Conservation (phyloP, 371 early-diverging fungal species). For the Rhizopus stolonifer region DNA sequence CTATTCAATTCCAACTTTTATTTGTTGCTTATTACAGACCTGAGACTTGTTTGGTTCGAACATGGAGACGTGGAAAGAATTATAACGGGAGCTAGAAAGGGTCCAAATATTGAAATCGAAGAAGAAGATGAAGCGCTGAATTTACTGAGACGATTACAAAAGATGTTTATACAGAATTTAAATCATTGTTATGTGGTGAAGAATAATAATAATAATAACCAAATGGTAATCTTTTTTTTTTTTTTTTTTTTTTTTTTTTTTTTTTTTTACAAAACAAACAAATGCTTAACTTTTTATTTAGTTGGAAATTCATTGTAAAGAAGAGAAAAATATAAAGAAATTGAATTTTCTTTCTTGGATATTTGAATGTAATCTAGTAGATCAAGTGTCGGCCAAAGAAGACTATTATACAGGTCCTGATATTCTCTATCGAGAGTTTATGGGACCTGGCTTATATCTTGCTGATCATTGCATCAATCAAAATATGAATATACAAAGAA, state of each 20-base stretch:
- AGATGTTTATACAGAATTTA: not conserved
- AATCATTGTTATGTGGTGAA: not conserved
- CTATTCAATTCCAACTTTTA: conserved; percentile 13
- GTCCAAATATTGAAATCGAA: conserved; percentile 15
- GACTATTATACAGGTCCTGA: conserved; percentile 8
- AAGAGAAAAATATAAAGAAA: not conserved
- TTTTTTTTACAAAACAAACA: too few relatives aligned
- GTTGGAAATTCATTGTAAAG: not conserved
- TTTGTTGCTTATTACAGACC: conserved; percentile 10
- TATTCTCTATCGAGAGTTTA: conserved; percentile 15
- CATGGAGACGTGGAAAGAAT: conserved; percentile 2
- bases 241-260: not conserved
- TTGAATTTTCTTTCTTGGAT: conserved; percentile 9
- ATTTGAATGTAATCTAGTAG: conserved; percentile 15
- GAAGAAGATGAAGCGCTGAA: not conserved
- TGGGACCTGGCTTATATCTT: conserved; percentile 10
- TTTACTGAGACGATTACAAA: not conserved
- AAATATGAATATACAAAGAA: not conserved
- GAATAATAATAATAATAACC: not conserved
- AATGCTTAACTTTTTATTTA: too few relatives aligned
- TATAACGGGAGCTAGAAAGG: conserved; percentile 6
- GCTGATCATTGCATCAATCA: conserved; percentile 8
- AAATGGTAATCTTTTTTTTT: not conserved
- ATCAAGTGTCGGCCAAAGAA: not conserved
- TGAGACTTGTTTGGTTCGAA: conserved; percentile 23